Conservation (phyloP, 768 basidiomycete species). For the Ephemerocybe angulata region DNA sequence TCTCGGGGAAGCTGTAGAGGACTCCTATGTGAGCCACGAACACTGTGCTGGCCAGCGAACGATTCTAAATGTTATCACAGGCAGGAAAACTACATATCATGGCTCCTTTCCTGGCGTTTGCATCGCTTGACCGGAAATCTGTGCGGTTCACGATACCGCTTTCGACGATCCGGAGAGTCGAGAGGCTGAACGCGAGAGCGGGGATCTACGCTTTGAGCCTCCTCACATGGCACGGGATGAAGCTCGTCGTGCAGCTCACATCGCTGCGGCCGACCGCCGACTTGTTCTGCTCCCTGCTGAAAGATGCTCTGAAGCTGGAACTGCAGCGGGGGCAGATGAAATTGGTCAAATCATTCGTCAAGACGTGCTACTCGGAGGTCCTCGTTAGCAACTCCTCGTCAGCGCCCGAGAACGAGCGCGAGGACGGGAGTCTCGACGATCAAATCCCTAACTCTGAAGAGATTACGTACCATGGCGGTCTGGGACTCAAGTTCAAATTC, state of each 20-base stretch:
- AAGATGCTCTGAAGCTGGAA: slow-evolving; percentile 85
- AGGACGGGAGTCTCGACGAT: slow-evolving; percentile 63
- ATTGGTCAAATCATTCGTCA: slow-evolving; percentile 81
- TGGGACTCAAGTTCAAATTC: slow-evolving; percentile 82
- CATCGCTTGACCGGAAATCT: slow-evolving; percentile 87
- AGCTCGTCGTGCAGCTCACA: slow-evolving; percentile 93
- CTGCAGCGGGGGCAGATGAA: slow-evolving; percentile 94
- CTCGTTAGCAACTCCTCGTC: slow-evolving; percentile 58
- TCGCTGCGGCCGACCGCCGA: slow-evolving; percentile 92
- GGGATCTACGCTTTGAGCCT: slow-evolving; percentile 96
- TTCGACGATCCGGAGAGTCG: slow-evolving; percentile 89
- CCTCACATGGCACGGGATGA: slow-evolving; percentile 89
- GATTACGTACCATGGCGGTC: slow-evolving; percentile 67
- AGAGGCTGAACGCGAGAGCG: slow-evolving; percentile 87
- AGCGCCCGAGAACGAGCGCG: slow-evolving; percentile 61
- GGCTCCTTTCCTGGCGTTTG: slow-evolving; percentile 86
- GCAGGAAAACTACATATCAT: slow-evolving; percentile 88
- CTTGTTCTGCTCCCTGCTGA: slow-evolving; percentile 83
- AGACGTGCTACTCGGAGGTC: slow-evolving; percentile 93
- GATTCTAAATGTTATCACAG: slow-evolving; percentile 40
- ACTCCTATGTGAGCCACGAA: slow-evolving; percentile 92
- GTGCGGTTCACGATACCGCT: slow-evolving; percentile 90
- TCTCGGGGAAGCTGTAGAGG: slow-evolving; percentile 79
- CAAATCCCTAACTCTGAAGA: slow-evolving; percentile 45
- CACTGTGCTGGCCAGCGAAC: no score